phyloP scores from a whole-genome alignment of 2,329 filamentous ascomycete species.

The Colletotrichum tabaci region DNA sequence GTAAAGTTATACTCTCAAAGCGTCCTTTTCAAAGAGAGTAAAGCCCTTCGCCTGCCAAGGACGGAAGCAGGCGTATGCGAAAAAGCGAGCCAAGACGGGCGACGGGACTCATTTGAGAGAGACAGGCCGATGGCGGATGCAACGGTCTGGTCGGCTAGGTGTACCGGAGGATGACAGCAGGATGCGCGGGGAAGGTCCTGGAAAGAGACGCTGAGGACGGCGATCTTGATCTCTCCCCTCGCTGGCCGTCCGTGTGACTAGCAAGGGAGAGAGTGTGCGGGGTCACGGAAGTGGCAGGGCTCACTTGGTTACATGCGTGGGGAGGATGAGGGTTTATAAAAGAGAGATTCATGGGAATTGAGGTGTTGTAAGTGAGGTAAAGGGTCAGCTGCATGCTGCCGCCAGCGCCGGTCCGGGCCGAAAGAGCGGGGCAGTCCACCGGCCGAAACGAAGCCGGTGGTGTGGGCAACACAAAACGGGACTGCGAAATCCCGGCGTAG shows the following conservation, averaged over 20 bases:
- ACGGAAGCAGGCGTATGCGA: background rate
- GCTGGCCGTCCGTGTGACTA: background rate
- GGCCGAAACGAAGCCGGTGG: background rate
- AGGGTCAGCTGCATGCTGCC: background rate
- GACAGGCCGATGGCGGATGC: slow-evolving; percentile 6
- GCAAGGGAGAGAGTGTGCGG: background rate
- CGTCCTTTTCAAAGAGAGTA: background rate
- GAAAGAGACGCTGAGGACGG: background rate
- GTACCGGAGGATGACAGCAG: slow-evolving; percentile 1
- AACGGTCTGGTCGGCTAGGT: background rate
- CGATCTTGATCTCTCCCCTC: slow-evolving; percentile 11
- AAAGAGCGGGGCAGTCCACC: background rate
- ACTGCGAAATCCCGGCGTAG: background rate
- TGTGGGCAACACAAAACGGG: background rate
- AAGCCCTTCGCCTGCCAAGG: background rate
- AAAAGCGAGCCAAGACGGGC: slow-evolving; percentile 24
- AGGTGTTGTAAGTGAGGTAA: too few relatives aligned
- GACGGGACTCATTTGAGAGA: slow-evolving; percentile 12
- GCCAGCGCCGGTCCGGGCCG: background rate
- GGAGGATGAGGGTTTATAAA: background rate
- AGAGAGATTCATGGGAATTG: background rate
- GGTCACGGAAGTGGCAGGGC: background rate
- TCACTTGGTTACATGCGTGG: background rate
- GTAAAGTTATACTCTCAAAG: too few relatives aligned
- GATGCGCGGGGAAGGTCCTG: slow-evolving; percentile 1